Conservation (phyloP, 1,139 yeast genomes). For the Pichia norvegensis region DNA sequence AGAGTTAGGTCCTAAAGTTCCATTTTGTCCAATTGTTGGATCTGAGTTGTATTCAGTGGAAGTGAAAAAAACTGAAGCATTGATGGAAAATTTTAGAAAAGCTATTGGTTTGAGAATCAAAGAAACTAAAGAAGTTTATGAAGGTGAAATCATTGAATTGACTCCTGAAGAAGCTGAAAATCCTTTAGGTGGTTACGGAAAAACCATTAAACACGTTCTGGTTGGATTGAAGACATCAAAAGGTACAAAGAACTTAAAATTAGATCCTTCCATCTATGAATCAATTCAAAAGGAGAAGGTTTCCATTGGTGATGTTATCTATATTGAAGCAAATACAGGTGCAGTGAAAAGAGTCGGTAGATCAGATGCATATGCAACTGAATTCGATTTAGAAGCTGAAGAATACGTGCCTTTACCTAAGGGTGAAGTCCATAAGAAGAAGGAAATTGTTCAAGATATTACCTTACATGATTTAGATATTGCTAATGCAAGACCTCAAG, state of each 20-base stretch:
- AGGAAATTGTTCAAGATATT: slow-evolving; percentile 95
- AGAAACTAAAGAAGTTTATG: slow-evolving; percentile 96
- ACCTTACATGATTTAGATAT: slow-evolving; percentile 93
- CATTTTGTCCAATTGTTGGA: slow-evolving; percentile 97
- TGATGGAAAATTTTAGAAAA: slow-evolving; percentile 95
- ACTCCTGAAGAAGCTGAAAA: slow-evolving; percentile 97
- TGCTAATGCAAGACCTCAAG: slow-evolving; percentile 96
- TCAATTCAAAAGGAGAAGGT: slow-evolving; percentile 93
- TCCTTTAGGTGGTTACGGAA: slow-evolving; percentile 96
- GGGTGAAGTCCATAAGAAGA: slow-evolving; percentile 98
- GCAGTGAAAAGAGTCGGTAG: slow-evolving; percentile 97
- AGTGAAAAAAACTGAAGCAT: slow-evolving; percentile 91
- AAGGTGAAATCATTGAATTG: slow-evolving; percentile 94
- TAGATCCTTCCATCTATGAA: slow-evolving; percentile 94
- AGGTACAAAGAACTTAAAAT: slow-evolving; percentile 86
- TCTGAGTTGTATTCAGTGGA: slow-evolving; percentile 94
- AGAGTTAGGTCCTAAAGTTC: slow-evolving; percentile 96
- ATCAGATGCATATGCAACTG: slow-evolving; percentile 97
- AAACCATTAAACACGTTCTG: slow-evolving; percentile 88
- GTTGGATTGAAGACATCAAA: slow-evolving; percentile 93
- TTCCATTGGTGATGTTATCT: slow-evolving; percentile 91
- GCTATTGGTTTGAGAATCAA: slow-evolving; percentile 94
- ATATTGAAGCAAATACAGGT: slow-evolving; percentile 95
- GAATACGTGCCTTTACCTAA: slow-evolving; percentile 97
- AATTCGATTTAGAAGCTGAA: slow-evolving; percentile 95